Conservation (phyloP, 805 yeast genomes). For the Zygoascus ofunaensis region DNA sequence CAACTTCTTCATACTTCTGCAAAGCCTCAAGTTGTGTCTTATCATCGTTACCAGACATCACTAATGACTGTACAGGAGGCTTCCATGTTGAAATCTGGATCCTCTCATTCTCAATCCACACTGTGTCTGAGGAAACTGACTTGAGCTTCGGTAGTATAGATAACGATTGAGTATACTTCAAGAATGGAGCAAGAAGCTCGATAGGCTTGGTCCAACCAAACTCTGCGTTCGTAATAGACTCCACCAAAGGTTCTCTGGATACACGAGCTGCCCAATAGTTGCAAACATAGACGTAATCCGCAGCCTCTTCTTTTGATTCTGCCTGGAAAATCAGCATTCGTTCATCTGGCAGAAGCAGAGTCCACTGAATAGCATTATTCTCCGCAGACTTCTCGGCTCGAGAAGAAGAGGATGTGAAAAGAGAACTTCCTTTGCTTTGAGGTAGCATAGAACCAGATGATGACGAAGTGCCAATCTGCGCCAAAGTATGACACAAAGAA, state of each 20-base stretch:
- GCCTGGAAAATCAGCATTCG: conserved; percentile 48
- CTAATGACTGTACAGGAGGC: conserved; percentile 23
- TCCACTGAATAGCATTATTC: conserved; percentile 37
- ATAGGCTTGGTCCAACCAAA: conserved; percentile 57
- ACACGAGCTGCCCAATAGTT: conserved; percentile 87
- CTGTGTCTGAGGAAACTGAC: conserved; percentile 12
- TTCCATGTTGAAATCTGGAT: conserved; percentile 26
- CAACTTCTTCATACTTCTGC: conserved; percentile 30
- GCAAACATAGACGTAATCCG: conserved; percentile 61
- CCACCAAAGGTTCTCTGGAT: conserved; percentile 65
- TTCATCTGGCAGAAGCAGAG: conserved; percentile 42
- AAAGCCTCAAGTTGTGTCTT: conserved; percentile 35
- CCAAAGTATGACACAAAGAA: conserved; percentile 38
- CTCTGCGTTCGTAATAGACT: conserved; percentile 61
- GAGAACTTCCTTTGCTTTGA: too few species aligned
- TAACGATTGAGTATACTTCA: neutral
- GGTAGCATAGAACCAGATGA: neutral
- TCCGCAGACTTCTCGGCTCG: too few species aligned
- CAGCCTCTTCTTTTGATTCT: conserved; percentile 56
- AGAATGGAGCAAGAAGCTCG: too few species aligned
- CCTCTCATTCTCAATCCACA: conserved; percentile 13
- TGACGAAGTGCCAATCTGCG: conserved; percentile 33
- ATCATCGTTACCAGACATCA: conserved; percentile 19
- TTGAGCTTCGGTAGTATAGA: conserved; percentile 1
- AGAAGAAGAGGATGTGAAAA: too few species aligned